A percentile compares a stretch with the other conserved stretches of the same genome.
phyloP scores from a whole-genome alignment of 2,329 filamentous ascomycete species.

The Sporothrix pallida region DNA sequence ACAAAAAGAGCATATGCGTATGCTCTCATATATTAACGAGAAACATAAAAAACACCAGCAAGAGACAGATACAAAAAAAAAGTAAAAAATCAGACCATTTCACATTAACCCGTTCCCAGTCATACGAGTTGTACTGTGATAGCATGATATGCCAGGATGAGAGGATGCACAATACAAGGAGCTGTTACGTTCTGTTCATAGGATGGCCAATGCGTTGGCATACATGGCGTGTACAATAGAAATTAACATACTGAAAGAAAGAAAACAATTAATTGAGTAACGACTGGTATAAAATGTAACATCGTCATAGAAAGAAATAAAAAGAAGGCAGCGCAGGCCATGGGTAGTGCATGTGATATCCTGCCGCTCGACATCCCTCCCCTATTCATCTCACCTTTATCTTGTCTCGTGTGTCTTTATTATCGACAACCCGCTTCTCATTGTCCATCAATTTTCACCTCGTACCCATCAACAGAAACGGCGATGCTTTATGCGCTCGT shows the following conservation, averaged over 20 bases:
- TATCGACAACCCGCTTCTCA: too few species aligned
- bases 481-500: background rate
- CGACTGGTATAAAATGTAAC: background rate
- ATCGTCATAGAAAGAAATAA: background rate
- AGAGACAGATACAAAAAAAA: constrained; percentile 32
- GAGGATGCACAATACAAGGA: constrained; percentile 6
- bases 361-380: background rate
- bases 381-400: background rate
- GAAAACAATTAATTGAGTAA: background rate
- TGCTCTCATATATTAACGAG: background rate
- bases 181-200: background rate
- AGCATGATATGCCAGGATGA: constrained; percentile 22
- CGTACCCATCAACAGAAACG: background rate
- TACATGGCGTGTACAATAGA: background rate
- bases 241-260: background rate
- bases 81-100: constrained; percentile 30
- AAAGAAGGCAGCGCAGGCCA: background rate
- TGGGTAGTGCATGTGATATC: too few species aligned
- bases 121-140: constrained; percentile 9
- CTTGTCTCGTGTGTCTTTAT: background rate
- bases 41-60: constrained; percentile 26
- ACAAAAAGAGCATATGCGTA: constrained; percentile 2
- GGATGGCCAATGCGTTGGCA: background rate
- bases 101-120: constrained; percentile 10
- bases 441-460: too few species aligned